Evolutionary conservation across 2,329 filamentous ascomycete species (phyloP).

Genomic region (Acarospora socialis): DNA sequence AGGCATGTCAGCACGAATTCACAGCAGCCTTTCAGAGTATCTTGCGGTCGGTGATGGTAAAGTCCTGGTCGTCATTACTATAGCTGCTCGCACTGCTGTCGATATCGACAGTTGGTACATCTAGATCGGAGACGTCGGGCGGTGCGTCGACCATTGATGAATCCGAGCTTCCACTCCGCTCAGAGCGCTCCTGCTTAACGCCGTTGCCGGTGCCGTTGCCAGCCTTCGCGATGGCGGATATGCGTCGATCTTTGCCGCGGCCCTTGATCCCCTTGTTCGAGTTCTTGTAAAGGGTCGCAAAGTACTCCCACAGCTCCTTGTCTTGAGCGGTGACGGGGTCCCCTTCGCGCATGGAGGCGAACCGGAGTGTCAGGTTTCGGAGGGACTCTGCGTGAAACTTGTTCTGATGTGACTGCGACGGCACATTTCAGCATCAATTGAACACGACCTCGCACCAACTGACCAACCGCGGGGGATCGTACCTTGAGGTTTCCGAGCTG

Average conservation of each 20-base stretch:
- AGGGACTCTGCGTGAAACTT: slow-evolving; percentile 76
- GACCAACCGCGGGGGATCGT: slow-evolving; percentile 12
- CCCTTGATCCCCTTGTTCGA: slow-evolving; percentile 98
- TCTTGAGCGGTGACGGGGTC: slow-evolving; percentile 54
- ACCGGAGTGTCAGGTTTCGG: slow-evolving; percentile 53
- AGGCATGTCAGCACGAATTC: no score
- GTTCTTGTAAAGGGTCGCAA: slow-evolving; percentile 83
- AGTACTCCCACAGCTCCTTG: slow-evolving; percentile 69
- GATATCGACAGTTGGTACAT: no score
- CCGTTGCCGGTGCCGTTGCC: no score
- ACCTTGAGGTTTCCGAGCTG: slow-evolving; percentile 89
- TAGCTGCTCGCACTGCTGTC: no score
- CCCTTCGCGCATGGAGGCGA: slow-evolving; percentile 48
- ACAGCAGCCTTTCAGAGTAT: no score
- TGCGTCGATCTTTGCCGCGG: slow-evolving; percentile 60
- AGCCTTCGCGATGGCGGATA: slow-evolving; percentile 2
- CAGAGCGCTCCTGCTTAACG: no score
- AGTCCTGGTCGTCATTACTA: no score
- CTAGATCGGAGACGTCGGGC: no score
- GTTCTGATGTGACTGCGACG: slow-evolving; percentile 77
- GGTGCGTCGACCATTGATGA: no score
- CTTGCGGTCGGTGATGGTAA: no score
- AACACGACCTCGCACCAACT: slow-evolving; percentile 4
- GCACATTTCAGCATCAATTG: slow-evolving; percentile 1
- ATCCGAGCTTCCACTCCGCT: no score